phyloP scores from a whole-genome alignment of 2,329 filamentous ascomycete genomes.

The Neodidymelliopsis sp. region DNA sequence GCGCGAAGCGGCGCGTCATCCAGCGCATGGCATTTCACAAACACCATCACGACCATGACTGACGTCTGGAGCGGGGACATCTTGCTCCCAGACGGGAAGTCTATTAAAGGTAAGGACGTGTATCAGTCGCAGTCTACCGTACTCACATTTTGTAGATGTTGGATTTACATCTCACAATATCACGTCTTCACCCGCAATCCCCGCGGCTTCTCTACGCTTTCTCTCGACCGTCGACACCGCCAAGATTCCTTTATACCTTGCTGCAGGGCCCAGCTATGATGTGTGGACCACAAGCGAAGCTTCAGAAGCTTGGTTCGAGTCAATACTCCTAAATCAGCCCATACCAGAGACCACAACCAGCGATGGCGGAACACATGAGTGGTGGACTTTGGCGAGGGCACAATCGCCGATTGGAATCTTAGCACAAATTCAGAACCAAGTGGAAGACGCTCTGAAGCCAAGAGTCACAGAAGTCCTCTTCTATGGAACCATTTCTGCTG shows the following conservation, averaged over 20 bases:
- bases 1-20: constrained; percentile 13
- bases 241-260: constrained; percentile 51
- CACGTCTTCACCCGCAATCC: constrained; percentile 26
- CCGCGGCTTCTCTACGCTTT: constrained; percentile 39
- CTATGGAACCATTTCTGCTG: constrained; percentile 48
- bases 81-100: constrained; percentile 34
- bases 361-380: constrained; percentile 25
- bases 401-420: constrained; percentile 53
- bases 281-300: constrained; percentile 46
- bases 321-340: constrained; percentile 40
- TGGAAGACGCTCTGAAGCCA: constrained; percentile 9
- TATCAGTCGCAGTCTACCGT: not conserved
- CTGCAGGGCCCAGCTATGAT: constrained; percentile 47
- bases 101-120: constrained; percentile 33
- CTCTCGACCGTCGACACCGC: constrained; percentile 51
- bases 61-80: constrained; percentile 48
- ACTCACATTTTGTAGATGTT: constrained; percentile 32
- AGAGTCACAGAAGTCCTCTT: constrained; percentile 55
- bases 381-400: constrained; percentile 48
- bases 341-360: not conserved
- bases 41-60: constrained; percentile 28
- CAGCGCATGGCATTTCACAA: not conserved
- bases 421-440: constrained; percentile 34
- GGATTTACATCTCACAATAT: constrained; percentile 34
- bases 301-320: constrained; percentile 52